These are phyloP conservation scores for Phytophthora pseudosyringae DNA, from an alignment of 352 stramenopile species.

Conservation along the genomic window DNA sequence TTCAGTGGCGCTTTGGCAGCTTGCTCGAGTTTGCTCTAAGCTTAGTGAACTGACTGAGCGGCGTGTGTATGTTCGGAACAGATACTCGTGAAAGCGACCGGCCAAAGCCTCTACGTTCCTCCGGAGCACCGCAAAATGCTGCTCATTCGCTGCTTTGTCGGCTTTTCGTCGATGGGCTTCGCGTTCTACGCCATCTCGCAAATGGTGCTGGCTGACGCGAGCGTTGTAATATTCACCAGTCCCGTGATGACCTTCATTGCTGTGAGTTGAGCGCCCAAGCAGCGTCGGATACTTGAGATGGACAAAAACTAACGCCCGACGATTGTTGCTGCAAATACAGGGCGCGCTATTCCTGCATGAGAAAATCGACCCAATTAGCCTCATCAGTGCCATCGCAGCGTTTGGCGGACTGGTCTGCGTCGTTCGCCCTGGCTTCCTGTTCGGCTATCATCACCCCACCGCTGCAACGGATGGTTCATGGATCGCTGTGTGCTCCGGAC, in stretches of 20 bases:
- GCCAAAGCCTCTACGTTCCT: constrained; percentile 39
- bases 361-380: constrained; percentile 41
- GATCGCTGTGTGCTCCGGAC: constrained; percentile 39
- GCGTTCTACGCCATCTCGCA: constrained; percentile 72
- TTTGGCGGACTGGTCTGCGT: constrained; percentile 50
- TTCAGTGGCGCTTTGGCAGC: not conserved
- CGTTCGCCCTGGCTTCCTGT: constrained; percentile 46
- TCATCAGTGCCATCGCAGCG: constrained; percentile 41
- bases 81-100: not conserved
- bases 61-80: not conserved
- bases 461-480: constrained; percentile 23
- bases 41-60: not conserved
- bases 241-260: constrained; percentile 70
- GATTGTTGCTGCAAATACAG: not conserved
- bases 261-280: constrained; percentile 28
- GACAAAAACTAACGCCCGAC: not conserved
- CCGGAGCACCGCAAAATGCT: constrained; percentile 49
- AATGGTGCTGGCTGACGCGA: constrained; percentile 73
- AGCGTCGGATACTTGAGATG: not conserved
- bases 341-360: constrained; percentile 30
- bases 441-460: constrained; percentile 35
- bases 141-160: constrained; percentile 53
- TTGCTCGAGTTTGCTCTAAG: not conserved
- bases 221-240: constrained; percentile 62
- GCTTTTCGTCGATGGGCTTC: constrained; percentile 64